These are phyloP conservation scores for Pythium dissimile DNA, from an alignment of 352 stramenopile species.

Conservation along the genomic window DNA sequence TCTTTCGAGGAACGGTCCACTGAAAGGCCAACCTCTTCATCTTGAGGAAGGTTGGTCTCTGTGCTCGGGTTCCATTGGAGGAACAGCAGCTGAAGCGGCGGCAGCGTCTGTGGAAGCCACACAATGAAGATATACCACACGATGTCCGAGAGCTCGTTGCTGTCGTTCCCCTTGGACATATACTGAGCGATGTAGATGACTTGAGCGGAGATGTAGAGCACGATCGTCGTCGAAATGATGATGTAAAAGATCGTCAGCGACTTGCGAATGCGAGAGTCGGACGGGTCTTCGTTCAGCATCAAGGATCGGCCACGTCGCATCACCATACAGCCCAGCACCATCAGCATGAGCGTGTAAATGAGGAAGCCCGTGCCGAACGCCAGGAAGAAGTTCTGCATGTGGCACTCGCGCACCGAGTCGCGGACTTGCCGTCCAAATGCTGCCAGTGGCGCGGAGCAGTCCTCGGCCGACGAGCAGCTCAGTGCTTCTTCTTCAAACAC, in stretches of 20 bases:
- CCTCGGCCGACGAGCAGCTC: slow-evolving; percentile 45
- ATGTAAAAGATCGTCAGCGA: slow-evolving; percentile 87
- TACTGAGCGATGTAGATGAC: slow-evolving; percentile 89
- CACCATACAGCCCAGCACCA: slow-evolving; percentile 84
- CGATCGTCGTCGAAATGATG: slow-evolving; percentile 84
- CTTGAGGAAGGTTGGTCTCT: slow-evolving; percentile 46
- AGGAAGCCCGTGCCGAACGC: slow-evolving; percentile 75
- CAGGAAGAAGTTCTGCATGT: slow-evolving; percentile 82
- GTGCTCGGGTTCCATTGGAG: slow-evolving; percentile 85
- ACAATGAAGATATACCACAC: slow-evolving; percentile 89
- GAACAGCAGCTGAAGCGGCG: slow-evolving; percentile 75
- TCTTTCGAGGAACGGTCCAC: slow-evolving; percentile 74
- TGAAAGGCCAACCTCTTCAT: slow-evolving; percentile 50
- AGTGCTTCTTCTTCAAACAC: slow-evolving; percentile 67
- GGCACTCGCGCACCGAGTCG: slow-evolving; percentile 60
- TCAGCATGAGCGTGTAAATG: slow-evolving; percentile 81
- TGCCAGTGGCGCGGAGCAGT: slow-evolving; percentile 53
- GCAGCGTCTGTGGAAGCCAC: slow-evolving; percentile 74
- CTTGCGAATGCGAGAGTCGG: slow-evolving; percentile 76
- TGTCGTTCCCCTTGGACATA: slow-evolving; percentile 48
- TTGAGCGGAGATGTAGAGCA: slow-evolving; percentile 84
- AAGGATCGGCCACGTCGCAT: slow-evolving; percentile 80
- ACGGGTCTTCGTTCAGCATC: slow-evolving; percentile 85
- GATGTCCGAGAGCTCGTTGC: slow-evolving; percentile 68
- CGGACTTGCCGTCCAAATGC: slow-evolving; percentile 68